Evolutionary conservation across 2,329 filamentous ascomycete species (phyloP), one percentile per base, ranked within the genome.

Genomic region (Fusarium anthophilum): DNA sequence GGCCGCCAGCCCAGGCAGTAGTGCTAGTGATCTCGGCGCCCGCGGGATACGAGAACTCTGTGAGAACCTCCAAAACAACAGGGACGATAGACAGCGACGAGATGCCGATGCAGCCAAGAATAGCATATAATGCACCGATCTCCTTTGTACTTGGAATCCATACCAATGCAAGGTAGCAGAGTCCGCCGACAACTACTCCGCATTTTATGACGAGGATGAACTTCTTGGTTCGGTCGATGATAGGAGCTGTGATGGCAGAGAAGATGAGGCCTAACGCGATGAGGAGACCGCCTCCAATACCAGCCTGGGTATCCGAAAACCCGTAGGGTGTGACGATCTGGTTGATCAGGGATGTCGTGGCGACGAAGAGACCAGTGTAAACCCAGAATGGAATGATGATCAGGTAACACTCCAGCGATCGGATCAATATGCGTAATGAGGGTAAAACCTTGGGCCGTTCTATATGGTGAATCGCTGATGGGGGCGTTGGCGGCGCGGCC

Each of bases 401-500:
- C 0, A 55, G 51, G 24, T 30, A 30, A 30, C 37, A 55, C 12
- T 55, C 51, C 22, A 41, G 3, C 18, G 51, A 55, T 0, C 37
- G 20, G 8, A 41, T 2, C 2, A 55, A 8, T 55, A 41, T 13
- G 2, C 20, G 37, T 39, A 55, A 6, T 3, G 51, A 55, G 8
- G 51, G 26, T 18, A 41, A 1, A 5, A 55, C 6, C 26, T 41
- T 55, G 10, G 51, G 11, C 12, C 51, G 51, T 28, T 54, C 24
- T 3, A 8, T 30, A 55, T 30, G 20, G 6, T 55, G 8, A 18
- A 18, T 30, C 11, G 37, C 3, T 1, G 51, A 41, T 18, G 51
- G 51, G 37, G 37, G 26, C 2, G 37, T 41, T 18, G 26, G 14
- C 5, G 37, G 51, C 0, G 20, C 24, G 26, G 4, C 5, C 0